Base-by-base conservation (phyloP, 352 stramenopile species). In the Blastocystis sp. region DNA sequence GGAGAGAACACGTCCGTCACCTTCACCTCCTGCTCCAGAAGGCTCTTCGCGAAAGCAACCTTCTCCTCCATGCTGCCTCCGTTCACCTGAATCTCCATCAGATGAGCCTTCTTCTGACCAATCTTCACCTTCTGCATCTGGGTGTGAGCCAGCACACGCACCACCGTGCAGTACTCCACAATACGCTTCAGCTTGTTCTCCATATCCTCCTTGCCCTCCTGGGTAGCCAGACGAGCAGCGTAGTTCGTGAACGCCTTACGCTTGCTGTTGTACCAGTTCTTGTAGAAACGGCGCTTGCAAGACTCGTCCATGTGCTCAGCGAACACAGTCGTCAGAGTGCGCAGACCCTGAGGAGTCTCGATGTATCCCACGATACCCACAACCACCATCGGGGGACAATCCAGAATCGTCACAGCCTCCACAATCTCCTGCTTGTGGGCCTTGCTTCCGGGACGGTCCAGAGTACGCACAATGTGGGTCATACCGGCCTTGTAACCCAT, bases 171-270 rank as follows among this genome's bases (percentile, higher is more conserved):
- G 93, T 98, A 98, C 91, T 98, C 97, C 92, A 97, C 98, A 88
- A 99, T 99, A 84, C 96, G 93, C 88, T 97, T 96, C 69, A 99
- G 91, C 91, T 99, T 96, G 87, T 95, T 93, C 88, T 97, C 94
- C 87, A 97, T 96, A 87, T 96, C 92, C 8, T 89, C 89, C 81
- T 91, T 92, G 57, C 89, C 90, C 53, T 92, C 90, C 51, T 95
- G 95, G 21, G 65, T 77, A 84, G 94, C 91, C 93, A 97, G 98
- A 91, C 99, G 99, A 92, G 98, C 98, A 84, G 96, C 94, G 91
- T 99, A 99, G 92, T 99, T 98, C 90, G 96, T 99, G 92, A 98
- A 99, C 77, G 97, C 97, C 96, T 99, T 99, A 85, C 97, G 96
- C 95, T 99, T 99, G 89, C 71, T 69, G 61, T 57, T 44, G 92